Percentiles rank a stretch among this genome's conserved stretches.
Evolutionary conservation across 139 green algal species (phyloP).

Genomic region (Coelastrella sp.): DNA sequence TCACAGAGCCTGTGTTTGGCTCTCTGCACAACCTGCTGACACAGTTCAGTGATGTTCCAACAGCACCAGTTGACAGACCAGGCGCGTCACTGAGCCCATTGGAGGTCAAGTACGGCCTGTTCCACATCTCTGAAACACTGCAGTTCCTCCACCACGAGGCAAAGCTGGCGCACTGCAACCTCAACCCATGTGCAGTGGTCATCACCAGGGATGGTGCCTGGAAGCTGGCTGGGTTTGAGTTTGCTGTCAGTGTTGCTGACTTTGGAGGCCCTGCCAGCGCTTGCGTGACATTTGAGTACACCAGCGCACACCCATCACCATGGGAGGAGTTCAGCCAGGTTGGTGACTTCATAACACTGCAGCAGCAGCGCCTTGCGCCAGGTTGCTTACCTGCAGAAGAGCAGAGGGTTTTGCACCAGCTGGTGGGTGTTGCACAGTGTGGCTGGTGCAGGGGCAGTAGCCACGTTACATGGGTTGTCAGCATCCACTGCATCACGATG

Average conservation of each 20-base stretch:
- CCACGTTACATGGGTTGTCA: no score
- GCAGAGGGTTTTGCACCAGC: no score
- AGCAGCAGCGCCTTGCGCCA: neutral
- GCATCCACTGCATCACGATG: no score
- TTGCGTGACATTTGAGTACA: slow-evolving; percentile 35
- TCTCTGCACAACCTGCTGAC: slow-evolving; percentile 75
- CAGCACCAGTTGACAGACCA: slow-evolving; percentile 21
- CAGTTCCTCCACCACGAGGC: slow-evolving; percentile 86
- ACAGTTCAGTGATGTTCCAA: slow-evolving; percentile 30
- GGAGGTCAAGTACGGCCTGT: slow-evolving; percentile 88
- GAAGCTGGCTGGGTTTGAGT: slow-evolving; percentile 82
- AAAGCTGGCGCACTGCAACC: slow-evolving; percentile 76
- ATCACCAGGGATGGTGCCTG: slow-evolving; percentile 69
- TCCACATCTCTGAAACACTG: slow-evolving; percentile 78
- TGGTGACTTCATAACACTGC: neutral
- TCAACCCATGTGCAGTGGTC: slow-evolving; percentile 59
- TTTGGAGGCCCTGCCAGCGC: neutral
- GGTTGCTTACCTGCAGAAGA: neutral
- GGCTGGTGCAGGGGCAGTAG: neutral
- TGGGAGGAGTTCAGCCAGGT: slow-evolving; percentile 64
- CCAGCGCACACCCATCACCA: neutral
- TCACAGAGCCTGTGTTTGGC: slow-evolving; percentile 84
- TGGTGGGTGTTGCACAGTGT: neutral
- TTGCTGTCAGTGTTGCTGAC: slow-evolving; percentile 44
- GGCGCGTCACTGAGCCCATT: slow-evolving; percentile 63